These are phyloP conservation scores for Amanita fuliginea DNA, from an alignment of 768 basidiomycete species.

Conservation along the genomic window DNA sequence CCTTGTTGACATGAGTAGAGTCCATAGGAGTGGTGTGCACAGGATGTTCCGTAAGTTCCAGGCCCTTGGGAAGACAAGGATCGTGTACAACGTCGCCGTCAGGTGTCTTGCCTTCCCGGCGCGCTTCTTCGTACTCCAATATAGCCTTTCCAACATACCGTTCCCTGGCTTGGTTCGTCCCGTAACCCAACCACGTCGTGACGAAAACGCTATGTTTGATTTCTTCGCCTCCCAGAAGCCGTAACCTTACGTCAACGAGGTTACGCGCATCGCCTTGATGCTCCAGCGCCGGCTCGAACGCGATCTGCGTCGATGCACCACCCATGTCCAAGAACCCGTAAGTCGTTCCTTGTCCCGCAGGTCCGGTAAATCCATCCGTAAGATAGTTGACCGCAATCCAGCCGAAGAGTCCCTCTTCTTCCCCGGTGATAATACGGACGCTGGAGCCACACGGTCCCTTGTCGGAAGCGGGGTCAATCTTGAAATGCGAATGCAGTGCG, in stretches of 20 bases:
- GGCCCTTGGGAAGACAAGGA: constrained; percentile 80
- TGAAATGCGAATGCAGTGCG: constrained; percentile 64
- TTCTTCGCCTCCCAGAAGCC: constrained; percentile 75
- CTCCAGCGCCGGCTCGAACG: constrained; percentile 78
- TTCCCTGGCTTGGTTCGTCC: constrained; percentile 94
- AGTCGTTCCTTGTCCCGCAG: constrained; percentile 55
- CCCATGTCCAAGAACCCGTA: constrained; percentile 99
- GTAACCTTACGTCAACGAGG: constrained; percentile 71
- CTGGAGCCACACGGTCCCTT: constrained; percentile 86
- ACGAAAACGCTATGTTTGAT: constrained; percentile 92
- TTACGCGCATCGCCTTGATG: constrained; percentile 43
- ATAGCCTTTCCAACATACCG: constrained; percentile 74
- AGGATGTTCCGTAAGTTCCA: constrained; percentile 50
- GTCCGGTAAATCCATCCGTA: constrained; percentile 83
- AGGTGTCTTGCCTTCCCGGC: constrained; percentile 18
- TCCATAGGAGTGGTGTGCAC: constrained; percentile 28
- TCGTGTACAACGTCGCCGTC: constrained; percentile 44
- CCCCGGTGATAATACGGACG: constrained; percentile 90
- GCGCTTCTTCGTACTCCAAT: constrained; percentile 37
- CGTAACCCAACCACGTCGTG: constrained; percentile 97
- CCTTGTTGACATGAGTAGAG: constrained; percentile 31
- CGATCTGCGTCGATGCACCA: constrained; percentile 97
- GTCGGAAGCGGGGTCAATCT: constrained; percentile 51
- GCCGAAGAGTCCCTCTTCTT: constrained; percentile 96
- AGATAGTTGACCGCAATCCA: constrained; percentile 99